Percentiles rank a stretch among this genome's conserved stretches.
Evolutionary conservation across 305 asterid genomes (phyloP).

Genomic region (Striga hermonthica): DNA sequence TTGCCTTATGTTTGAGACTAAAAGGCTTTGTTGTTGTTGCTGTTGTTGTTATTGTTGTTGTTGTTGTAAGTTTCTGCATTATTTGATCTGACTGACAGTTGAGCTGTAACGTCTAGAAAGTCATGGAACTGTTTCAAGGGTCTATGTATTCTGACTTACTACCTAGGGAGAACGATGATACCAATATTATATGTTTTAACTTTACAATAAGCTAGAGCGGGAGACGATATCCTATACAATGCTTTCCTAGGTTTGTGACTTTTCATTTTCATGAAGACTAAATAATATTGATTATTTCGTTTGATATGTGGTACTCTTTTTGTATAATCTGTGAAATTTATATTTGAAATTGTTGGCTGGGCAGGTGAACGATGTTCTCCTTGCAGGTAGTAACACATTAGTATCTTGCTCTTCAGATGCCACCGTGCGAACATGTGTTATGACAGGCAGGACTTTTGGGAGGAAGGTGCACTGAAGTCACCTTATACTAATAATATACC

Average conservation of each 20-base stretch:
- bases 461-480: too few relatives aligned
- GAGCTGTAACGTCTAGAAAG: slow-evolving; percentile 19
- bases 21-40: too few relatives aligned
- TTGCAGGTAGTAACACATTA: slow-evolving; percentile 67
- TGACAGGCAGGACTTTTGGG: too few relatives aligned
- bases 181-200: slow-evolving; percentile 14
- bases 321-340: slow-evolving; percentile 23
- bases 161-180: slow-evolving; percentile 29
- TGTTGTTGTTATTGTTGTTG: too few relatives aligned
- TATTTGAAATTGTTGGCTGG: slow-evolving; percentile 27
- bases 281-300: slow-evolving; percentile 23
- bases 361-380: slow-evolving; percentile 91
- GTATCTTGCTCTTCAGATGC: slow-evolving; percentile 97
- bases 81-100: background rate
- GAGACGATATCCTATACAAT: background rate
- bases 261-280: background rate
- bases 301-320: background rate
- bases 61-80: too few relatives aligned
- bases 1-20: too few relatives aligned
- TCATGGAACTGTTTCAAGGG: slow-evolving; percentile 10
- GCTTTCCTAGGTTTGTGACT: slow-evolving; percentile 10
- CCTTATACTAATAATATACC: too few relatives aligned
- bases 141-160: slow-evolving; percentile 8
- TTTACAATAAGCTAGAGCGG: slow-evolving; percentile 13
- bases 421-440: slow-evolving; percentile 37